phyloP scores from a whole-genome alignment of 768 basidiomycete species.

The Russula brevipes region DNA sequence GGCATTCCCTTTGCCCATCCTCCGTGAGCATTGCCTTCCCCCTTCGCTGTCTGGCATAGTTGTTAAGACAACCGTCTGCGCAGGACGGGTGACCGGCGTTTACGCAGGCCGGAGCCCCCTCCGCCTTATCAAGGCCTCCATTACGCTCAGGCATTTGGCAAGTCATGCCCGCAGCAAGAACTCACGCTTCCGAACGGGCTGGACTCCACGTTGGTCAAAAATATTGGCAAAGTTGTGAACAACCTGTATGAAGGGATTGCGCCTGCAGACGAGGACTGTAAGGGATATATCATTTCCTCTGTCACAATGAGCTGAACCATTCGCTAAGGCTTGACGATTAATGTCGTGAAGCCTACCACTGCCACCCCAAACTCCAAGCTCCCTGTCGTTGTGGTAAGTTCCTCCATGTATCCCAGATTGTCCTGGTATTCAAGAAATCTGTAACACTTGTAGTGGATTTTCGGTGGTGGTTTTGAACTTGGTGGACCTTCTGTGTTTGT shows the following conservation, averaged over 20 bases:
- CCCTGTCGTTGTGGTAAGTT: conserved; percentile 29
- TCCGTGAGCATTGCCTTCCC: conserved; percentile 30
- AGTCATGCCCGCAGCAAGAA: conserved; percentile 29
- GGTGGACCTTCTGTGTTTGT: conserved; percentile 16
- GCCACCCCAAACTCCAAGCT: conserved; percentile 16
- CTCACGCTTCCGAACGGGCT: conserved; percentile 15
- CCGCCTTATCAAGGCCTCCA: conserved; percentile 23
- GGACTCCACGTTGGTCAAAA: background rate
- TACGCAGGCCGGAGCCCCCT: conserved; percentile 31
- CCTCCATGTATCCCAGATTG: background rate
- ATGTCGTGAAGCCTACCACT: conserved; percentile 25
- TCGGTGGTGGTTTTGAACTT: conserved; percentile 26
- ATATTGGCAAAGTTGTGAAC: background rate
- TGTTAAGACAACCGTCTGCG: background rate
- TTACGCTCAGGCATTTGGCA: conserved; percentile 24
- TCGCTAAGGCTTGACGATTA: conserved; percentile 27
- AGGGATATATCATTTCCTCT: background rate
- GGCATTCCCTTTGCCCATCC: conserved; percentile 41
- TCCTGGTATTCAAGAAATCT: background rate
- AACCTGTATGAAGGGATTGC: conserved; percentile 4
- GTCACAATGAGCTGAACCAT: background rate
- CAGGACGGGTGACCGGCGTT: conserved; percentile 36
- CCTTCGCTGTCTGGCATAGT: too few relatives aligned
- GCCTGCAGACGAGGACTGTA: conserved; percentile 26
- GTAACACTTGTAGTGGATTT: conserved; percentile 26